phyloP scores from a whole-genome alignment of 2,329 filamentous ascomycete genomes.

The Colletotrichum tofieldiae region DNA sequence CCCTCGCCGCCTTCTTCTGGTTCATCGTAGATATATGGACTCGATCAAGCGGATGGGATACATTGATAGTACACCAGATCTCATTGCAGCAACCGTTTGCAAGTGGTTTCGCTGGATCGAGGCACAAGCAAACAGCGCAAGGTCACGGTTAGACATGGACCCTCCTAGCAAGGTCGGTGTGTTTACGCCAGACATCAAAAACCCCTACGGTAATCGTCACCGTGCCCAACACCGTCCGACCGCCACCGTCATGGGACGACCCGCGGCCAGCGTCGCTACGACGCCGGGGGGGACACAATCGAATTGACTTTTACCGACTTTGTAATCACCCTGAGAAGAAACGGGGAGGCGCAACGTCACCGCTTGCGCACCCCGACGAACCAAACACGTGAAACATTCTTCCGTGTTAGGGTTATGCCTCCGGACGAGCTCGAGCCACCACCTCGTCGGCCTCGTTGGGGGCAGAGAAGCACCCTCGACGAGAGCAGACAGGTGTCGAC shows the following conservation, averaged over 20 bases:
- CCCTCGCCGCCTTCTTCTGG: too few species aligned
- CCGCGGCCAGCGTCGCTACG: neutral
- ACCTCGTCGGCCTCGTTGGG: neutral
- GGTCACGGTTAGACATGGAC: too few species aligned
- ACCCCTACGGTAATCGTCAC: neutral
- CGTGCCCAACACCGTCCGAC: constrained; percentile 1
- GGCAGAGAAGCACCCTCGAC: neutral
- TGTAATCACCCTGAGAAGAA: neutral
- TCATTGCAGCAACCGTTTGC: too few species aligned
- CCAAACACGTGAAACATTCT: constrained; percentile 11
- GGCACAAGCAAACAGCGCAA: too few species aligned
- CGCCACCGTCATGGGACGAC: neutral
- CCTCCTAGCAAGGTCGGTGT: neutral
- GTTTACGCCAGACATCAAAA: neutral
- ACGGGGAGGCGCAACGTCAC: neutral
- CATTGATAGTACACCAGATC: too few species aligned
- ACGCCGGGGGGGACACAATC: neutral
- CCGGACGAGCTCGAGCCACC: constrained; percentile 31
- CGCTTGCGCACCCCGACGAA: neutral
- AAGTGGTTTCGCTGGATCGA: too few species aligned
- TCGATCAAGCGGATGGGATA: too few species aligned
- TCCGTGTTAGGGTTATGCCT: neutral
- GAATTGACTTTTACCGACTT: constrained; percentile 22
- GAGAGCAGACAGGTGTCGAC: constrained; percentile 11
- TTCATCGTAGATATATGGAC: too few species aligned